phyloP scores from a whole-genome alignment of 139 green algal genomes.

The Coelastrella sp. region DNA sequence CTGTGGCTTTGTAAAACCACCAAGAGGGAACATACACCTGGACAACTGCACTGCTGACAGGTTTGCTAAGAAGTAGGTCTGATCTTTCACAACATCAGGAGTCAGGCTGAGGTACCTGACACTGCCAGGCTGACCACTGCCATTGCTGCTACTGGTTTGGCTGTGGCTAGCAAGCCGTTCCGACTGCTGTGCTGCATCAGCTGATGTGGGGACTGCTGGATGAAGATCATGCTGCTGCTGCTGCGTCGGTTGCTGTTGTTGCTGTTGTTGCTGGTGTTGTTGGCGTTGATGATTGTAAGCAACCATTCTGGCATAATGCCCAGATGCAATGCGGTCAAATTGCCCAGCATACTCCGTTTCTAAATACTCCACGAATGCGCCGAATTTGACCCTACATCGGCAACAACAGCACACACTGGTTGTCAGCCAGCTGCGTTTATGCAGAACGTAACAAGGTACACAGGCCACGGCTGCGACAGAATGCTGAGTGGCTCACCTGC shows the following conservation, averaged over 20 bases:
- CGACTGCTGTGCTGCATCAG: not conserved
- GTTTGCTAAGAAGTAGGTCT: slow-evolving; percentile 94
- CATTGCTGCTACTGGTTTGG: slow-evolving; percentile 1
- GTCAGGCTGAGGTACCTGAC: slow-evolving; percentile 66
- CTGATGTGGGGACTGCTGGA: not conserved
- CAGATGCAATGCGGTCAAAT: slow-evolving; percentile 85
- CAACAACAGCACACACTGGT: not conserved
- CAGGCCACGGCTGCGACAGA: too few species aligned
- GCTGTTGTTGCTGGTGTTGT: slow-evolving; percentile 13
- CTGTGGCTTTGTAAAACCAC: slow-evolving; percentile 85
- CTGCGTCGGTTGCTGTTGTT: slow-evolving; percentile 24
- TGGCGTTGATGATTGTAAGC: slow-evolving; percentile 8
- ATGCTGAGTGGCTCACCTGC: slow-evolving; percentile 8
- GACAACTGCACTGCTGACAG: slow-evolving; percentile 83
- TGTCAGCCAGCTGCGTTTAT: too few species aligned
- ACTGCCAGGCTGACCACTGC: not conserved
- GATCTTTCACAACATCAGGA: slow-evolving; percentile 91
- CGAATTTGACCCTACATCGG: slow-evolving; percentile 65
- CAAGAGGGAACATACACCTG: slow-evolving; percentile 93
- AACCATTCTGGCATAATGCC: slow-evolving; percentile 77
- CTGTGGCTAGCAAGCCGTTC: not conserved
- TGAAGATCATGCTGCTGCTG: not conserved
- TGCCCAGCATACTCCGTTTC: slow-evolving; percentile 47
- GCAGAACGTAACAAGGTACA: too few species aligned
- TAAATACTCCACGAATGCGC: slow-evolving; percentile 92